A percentile compares a stretch with the other conserved stretches of the same genome.
These are phyloP conservation scores for Tilletia setariae DNA, from an alignment of 1,284 basidiomycete genomes.

Conservation along the genomic window DNA sequence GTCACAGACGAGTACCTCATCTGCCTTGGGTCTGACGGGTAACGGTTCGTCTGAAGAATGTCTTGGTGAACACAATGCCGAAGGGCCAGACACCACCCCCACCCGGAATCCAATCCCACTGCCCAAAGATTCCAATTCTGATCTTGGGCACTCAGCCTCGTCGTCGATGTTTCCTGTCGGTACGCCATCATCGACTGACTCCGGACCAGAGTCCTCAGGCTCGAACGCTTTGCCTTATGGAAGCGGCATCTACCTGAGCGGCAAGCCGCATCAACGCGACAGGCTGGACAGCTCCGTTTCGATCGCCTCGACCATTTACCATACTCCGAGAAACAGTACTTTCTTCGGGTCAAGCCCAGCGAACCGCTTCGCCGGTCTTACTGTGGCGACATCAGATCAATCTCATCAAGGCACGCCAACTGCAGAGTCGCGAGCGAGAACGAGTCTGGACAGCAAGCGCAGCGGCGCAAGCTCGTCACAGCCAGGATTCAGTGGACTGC, in stretches of 20 bases:
- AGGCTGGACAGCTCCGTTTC: conserved; percentile 14
- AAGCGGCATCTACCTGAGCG: conserved; percentile 10
- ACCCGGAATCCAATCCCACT: too few species aligned
- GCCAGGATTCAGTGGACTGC: not conserved
- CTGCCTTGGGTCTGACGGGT: not conserved
- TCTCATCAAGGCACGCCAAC: too few species aligned
- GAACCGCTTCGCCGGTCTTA: not conserved
- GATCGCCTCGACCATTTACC: conserved; percentile 33
- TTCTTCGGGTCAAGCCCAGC: conserved; percentile 30
- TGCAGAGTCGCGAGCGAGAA: not conserved
- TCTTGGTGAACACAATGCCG: too few species aligned
- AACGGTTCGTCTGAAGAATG: too few species aligned
- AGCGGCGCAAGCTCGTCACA: not conserved
- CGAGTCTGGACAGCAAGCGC: not conserved
- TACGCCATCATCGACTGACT: not conserved
- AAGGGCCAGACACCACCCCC: too few species aligned
- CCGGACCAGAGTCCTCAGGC: not conserved
- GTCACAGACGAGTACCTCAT: not conserved
- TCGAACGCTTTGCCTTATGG: not conserved
- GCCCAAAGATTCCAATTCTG: too few species aligned
- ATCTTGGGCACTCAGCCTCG: too few species aligned
- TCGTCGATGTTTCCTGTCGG: not conserved
- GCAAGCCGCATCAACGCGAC: conserved; percentile 1
- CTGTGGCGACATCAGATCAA: too few species aligned
- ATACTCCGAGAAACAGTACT: conserved; percentile 39